Percentiles rank a stretch among this genome's conserved stretches.
Evolutionary conservation across 176 grass and related monocot species (phyloP).

Genomic region (Canna indica): DNA sequence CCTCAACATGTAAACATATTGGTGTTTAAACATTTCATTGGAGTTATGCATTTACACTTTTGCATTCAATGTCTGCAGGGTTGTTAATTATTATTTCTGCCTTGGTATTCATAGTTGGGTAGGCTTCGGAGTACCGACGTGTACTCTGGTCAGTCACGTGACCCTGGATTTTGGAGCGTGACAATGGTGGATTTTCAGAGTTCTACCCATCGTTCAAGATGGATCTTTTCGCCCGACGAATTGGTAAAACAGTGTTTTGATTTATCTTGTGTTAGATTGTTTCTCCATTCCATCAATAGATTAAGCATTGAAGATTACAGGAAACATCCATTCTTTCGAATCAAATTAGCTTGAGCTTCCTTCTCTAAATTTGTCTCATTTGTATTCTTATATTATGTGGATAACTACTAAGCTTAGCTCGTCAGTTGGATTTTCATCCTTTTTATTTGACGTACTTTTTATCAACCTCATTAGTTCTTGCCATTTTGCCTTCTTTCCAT

Average conservation of each 20-base stretch:
- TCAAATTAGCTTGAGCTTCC: neutral
- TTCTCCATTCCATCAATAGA: neutral
- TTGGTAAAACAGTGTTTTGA: constrained; percentile 29
- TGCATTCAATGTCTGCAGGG: too few species aligned
- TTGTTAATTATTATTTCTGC: too few species aligned
- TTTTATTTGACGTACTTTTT: constrained; percentile 8
- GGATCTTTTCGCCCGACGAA: constrained; percentile 73
- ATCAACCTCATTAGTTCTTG: constrained; percentile 7
- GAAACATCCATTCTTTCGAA: neutral
- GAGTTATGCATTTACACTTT: too few species aligned
- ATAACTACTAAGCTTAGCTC: neutral
- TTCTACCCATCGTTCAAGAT: constrained; percentile 67
- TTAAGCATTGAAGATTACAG: neutral
- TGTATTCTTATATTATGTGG: neutral
- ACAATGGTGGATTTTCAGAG: constrained; percentile 86
- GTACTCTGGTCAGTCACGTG: too few species aligned
- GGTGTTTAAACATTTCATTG: too few species aligned
- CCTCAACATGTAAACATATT: too few species aligned
- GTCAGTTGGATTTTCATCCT: neutral
- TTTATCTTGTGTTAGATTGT: neutral
- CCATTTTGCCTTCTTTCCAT: constrained; percentile 11
- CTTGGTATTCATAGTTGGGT: too few species aligned
- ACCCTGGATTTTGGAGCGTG: neutral
- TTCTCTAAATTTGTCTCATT: too few species aligned
- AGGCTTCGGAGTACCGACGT: too few species aligned